phyloP scores from a whole-genome alignment of 1,139 yeast genomes.

The Pichia kudriavzevii region DNA sequence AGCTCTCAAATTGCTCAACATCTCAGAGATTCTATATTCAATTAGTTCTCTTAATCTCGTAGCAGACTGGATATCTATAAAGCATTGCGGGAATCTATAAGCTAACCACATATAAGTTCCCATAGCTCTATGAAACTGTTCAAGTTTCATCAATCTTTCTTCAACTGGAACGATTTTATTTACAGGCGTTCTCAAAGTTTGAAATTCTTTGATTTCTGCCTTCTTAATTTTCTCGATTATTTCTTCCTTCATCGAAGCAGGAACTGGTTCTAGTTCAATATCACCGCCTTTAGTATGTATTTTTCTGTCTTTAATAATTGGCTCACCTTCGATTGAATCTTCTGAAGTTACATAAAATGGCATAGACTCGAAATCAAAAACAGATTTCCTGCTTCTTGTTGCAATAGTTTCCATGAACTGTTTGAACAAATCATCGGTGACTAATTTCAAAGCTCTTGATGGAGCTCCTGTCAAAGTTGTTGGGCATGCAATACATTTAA shows the following conservation, averaged over 20 bases:
- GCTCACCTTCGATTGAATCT: slow-evolving; percentile 10
- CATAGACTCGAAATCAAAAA: slow-evolving; percentile 36
- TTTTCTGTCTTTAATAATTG: slow-evolving; percentile 11
- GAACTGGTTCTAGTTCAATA: slow-evolving; percentile 25
- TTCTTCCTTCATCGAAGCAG: slow-evolving; percentile 17
- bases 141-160: slow-evolving; percentile 44
- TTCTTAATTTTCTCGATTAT: slow-evolving; percentile 12
- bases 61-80: slow-evolving; percentile 73
- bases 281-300: slow-evolving; percentile 17
- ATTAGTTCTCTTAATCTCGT: slow-evolving; percentile 55
- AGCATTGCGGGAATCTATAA: slow-evolving; percentile 76
- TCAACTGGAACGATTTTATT: slow-evolving; percentile 28
- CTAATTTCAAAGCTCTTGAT: slow-evolving; percentile 24
- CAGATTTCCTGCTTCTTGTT: slow-evolving; percentile 33
- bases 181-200: slow-evolving; percentile 15
- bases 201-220: slow-evolving; percentile 14
- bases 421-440: slow-evolving; percentile 23
- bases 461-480: slow-evolving; percentile 30
- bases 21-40: slow-evolving; percentile 60
- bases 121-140: slow-evolving; percentile 61
- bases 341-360: slow-evolving; percentile 32
- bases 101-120: slow-evolving; percentile 78
- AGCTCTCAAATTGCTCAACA: slow-evolving; percentile 38
- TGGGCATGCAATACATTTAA: slow-evolving; percentile 56
- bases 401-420: slow-evolving; percentile 35